Evolutionary conservation across 2,329 filamentous ascomycete genomes (phyloP), one percentile per base, ranked within the genome.

Genomic region (Ascochyta clinopodiicola): DNA sequence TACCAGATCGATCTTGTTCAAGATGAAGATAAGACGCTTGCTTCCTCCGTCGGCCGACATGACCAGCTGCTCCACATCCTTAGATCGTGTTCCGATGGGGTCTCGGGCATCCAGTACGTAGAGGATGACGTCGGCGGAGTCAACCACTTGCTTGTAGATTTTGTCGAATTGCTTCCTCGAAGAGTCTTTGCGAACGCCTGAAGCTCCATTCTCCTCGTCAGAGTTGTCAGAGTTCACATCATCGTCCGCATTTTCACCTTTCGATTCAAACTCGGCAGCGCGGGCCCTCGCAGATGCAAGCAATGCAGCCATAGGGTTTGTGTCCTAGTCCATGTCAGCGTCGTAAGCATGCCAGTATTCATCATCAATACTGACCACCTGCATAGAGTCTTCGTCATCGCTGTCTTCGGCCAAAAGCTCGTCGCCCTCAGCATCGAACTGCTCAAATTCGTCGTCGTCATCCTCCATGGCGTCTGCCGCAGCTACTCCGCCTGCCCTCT

Each of bases 1-100:
- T 40, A 97, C 85, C 52, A 97, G 84, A 75, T 97, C 93, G 73
- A 96, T 93, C 85, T 97, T 97, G 87, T 97, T 97, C 64, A 97
- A 82, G 54, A 97, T 86, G 56, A 97, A 86, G 57, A 97, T 96
- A 56, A 97, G 83, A 47, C 93, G 86, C 81, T 97, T 97, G 63
- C 88, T 88, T 51, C 90, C 90, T 25, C 84, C 84, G 13, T 91
- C 90, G 9, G 91, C 89, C n/a, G 92, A 89, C 89, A 96, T 93
- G 74, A 97, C 87, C 78, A 90, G 88, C 59, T 91, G 88, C 81
- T 97, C 93, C 39, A 97, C 89, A 63, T 96, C 92, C 72, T 89
- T 90, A 34, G 93, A 97, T 62, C 93, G 85, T 27, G 93, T 97
- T 56, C 92, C 91, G 74, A 96, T 90, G 1, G 93, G 93, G 70